Base-by-base conservation (phyloP, 129 eudicot genomes). In the Chrysanthemum makinoi region DNA sequence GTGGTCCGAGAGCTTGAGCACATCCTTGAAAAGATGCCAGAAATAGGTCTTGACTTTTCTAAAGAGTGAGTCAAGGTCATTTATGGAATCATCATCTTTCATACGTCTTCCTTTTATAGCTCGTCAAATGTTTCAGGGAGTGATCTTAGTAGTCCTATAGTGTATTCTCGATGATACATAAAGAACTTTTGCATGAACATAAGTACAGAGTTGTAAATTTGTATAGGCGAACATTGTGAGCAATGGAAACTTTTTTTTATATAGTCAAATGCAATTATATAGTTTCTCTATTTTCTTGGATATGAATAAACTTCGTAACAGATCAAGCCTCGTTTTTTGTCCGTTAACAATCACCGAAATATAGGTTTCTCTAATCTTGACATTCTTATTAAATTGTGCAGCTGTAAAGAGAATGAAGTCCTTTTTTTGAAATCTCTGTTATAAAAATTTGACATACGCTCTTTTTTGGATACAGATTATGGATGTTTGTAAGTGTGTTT, bases 1-100 rank as follows among this genome's bases (percentile, higher is more conserved):
- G 91, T 92, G 74, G 98, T 92, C 11, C 83, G 98, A 60, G 96
- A 89, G 72, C 86, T 92, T 0, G 95, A 92, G 70, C 73, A 81
- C 71, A 77, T 89, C 28, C 77, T 86, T 1, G 53, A 65, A 61
- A 80, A 73, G 79, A 73, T 83, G 73, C 94, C 96, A 1, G 82
- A 86, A 53, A 70, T 75, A 4, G 80, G 60, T n/a, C 33, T 28
- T 39, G 79, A 77, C 35, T 39, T 80, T 39, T 70, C 77, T n/a
- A 13, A 77, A 66, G 48, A 50, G 72, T 1, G 74, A 79, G 24
- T 79, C 89, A 24, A 51, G 57, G 69, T 74, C 53, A 28, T 81
- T 71, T 28, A 62, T 75, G 53, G 83, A 80, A 69, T 79, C 87
- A 15, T 59, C 87, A 4, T 56, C 83, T 1, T n/a, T n/a, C n/a